A percentile compares a stretch with the other conserved stretches of the same genome.
Conservation (phyloP, 495 filamentous ascomycete species). For the Haplographium delicatum region DNA sequence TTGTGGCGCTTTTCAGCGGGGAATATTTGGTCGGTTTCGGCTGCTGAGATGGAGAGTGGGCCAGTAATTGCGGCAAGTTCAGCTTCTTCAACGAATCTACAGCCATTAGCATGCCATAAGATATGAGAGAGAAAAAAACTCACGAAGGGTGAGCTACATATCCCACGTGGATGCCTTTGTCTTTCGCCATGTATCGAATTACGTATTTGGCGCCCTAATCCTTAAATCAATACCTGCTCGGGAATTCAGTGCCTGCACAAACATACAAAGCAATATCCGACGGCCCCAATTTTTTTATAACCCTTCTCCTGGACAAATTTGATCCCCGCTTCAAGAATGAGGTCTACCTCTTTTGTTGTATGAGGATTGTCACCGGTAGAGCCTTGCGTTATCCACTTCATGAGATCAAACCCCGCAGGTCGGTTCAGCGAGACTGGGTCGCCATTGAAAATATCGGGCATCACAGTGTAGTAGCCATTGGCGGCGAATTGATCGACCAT, state of each 20-base stretch:
- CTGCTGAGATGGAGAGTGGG: slow-evolving; percentile 71
- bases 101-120: not conserved
- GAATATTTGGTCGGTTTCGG: slow-evolving; percentile 78
- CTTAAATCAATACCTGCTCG: not conserved
- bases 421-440: slow-evolving; percentile 57
- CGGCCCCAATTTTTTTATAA: slow-evolving; percentile 61
- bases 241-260: not conserved
- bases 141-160: slow-evolving; percentile 67
- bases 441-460: slow-evolving; percentile 75
- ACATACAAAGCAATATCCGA: slow-evolving; percentile 68
- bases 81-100: slow-evolving; percentile 63
- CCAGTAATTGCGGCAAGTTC: slow-evolving; percentile 67
- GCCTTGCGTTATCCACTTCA: slow-evolving; percentile 53
- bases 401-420: slow-evolving; percentile 51
- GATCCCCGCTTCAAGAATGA: slow-evolving; percentile 42
- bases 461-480: slow-evolving; percentile 71
- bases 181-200: slow-evolving; percentile 13
- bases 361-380: slow-evolving; percentile 51
- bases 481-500: slow-evolving; percentile 79
- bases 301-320: slow-evolving; percentile 44
- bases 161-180: slow-evolving; percentile 49
- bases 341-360: slow-evolving; percentile 49
- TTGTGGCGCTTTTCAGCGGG: slow-evolving; percentile 62
- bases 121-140: not conserved
- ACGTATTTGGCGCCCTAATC: slow-evolving; percentile 47